phyloP scores from a whole-genome alignment of 2,329 filamentous ascomycete species.

The Alternaria hordeiaustralica region DNA sequence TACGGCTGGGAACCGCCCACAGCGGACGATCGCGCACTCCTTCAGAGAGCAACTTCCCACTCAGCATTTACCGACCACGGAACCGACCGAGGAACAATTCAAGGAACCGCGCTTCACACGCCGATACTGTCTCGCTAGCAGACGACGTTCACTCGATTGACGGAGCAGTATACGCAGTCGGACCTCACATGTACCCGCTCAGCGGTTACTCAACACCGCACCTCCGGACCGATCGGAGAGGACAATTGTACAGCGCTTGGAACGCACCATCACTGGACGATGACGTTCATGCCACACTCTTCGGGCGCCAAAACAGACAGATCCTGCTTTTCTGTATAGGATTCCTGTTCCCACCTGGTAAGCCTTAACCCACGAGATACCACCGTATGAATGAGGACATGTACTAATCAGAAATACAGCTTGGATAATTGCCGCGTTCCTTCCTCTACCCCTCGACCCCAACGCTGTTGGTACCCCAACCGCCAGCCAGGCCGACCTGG shows the following conservation, averaged over 20 bases:
- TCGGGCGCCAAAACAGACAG: conserved; percentile 75
- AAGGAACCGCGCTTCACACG: conserved; percentile 36
- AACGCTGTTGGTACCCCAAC: conserved; percentile 45
- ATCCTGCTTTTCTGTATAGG: conserved; percentile 76
- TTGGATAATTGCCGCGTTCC: conserved; percentile 79
- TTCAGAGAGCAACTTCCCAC: conserved; percentile 47
- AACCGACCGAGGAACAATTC: conserved; percentile 50
- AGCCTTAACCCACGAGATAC: conserved; percentile 19
- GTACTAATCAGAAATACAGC: conserved; percentile 54
- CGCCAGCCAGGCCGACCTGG: conserved; percentile 47
- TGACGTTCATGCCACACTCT: conserved; percentile 64
- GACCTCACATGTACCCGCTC: conserved; percentile 34
- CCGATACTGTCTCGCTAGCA: conserved; percentile 39
- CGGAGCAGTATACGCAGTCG: conserved; percentile 37
- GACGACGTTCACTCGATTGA: conserved; percentile 36
- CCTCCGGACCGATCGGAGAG: conserved; percentile 51
- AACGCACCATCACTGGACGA: conserved; percentile 74
- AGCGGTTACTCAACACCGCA: conserved; percentile 44
- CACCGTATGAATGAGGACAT: conserved; percentile 12
- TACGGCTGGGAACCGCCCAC: conserved; percentile 42
- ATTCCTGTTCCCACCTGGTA: conserved; percentile 73
- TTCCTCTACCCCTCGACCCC: conserved; percentile 71
- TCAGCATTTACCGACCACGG: conserved; percentile 47
- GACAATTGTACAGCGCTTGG: conserved; percentile 66
- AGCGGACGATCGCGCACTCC: conserved; percentile 47